Evolutionary conservation across 73 alveolate genomes (phyloP), one percentile per base, ranked within the genome.

Genomic region (Tetrahymena malaccensis): DNA sequence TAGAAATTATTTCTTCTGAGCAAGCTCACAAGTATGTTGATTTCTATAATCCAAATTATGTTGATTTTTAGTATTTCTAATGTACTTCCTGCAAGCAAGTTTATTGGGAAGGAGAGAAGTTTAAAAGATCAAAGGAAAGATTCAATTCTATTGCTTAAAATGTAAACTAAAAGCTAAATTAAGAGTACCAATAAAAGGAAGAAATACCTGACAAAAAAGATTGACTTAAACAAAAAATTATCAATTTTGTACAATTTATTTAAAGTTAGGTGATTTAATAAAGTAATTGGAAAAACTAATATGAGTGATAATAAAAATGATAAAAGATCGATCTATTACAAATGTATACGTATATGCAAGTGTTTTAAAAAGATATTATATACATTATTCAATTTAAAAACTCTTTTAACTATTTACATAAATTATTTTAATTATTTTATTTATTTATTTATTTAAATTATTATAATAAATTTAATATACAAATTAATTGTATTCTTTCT

Each of bases 21-120:
- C 2, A 85, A 17, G 96, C 96, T 43, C 22, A 85, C 34, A 38
- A 94, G 38, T 94, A 43, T 57, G 93, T 94, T 21, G 94, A 94
- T 43, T 94, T 94, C 33, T 70, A 70, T 11, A 70, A 70, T 70
- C 89, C 89, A 4, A 70, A 70, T 70, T 70, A 70, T 25, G 0
- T n/a, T 31, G 89, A 70, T 70, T 70, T 70, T 70, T n/a, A 70
- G 37, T 70, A 25, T 70, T 70, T 70, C 89, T n/a, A 70, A 70
- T 70, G 89, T 31, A 11, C 89, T 22, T 70, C 89, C 19, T 70
- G 89, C 19, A 70, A 70, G 31, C 31, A 70, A 70, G 89, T 70
- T 19, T 70, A 70, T 70, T 70, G 89, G 89, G 89, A 70, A 70
- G 89, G 89, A n/a, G 89, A 70, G 25, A 70, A 70, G 37, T 70